Base-by-base conservation (phyloP, 228 moss, liverwort and hornwort species). In the Sphagnum fallax region DNA sequence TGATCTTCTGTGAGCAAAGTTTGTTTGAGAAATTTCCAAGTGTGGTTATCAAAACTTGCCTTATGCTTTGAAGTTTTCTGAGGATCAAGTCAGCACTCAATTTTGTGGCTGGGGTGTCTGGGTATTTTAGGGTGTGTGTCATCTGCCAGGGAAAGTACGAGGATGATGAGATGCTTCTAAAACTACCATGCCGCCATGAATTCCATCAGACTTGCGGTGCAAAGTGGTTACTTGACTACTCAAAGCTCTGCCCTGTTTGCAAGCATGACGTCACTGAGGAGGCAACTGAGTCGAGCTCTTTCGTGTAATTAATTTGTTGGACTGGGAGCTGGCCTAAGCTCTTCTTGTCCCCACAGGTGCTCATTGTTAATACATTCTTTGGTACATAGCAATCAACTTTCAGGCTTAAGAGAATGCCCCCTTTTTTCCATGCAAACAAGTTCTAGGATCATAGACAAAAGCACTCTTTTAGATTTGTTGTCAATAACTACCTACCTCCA, bases 201-300 rank as follows among this genome's bases (percentile, higher is more conserved):
- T 87, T 87, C 18, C 87, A 87, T 70, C 77, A 84, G 48, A 71
- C 65, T 11, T 87, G 87, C 65, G 87, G 87, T 51, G 51, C 77
- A 0, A 69, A 87, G 32, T 87, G 87, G 87, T 49, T 87, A 11
- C 77, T 74, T 15, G 84, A 84, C 4, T 81, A 87, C 74, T 87
- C 87, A 59, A 87, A 84, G 77, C 76, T 84, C 48, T 87, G 84
- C 62, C 87, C 84, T 51, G 80, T 84, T 47, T 87, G 87, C 79
- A 87, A 87, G 52, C 77, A 82, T 6, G 84, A 87, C 57, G 66
- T 84, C 1, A 81, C 81, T 4, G 76, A 80, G 51, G 68, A 67
- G 5, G 1, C 51, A 52, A 6, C 11, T 8, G 67, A 52, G 50
- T 15, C 67, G 7, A 8, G 51, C 6, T 67, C 67, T 18, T 1